Base-by-base conservation (phyloP, 805 yeast species). In the Lipomyces chichibuensis region DNA sequence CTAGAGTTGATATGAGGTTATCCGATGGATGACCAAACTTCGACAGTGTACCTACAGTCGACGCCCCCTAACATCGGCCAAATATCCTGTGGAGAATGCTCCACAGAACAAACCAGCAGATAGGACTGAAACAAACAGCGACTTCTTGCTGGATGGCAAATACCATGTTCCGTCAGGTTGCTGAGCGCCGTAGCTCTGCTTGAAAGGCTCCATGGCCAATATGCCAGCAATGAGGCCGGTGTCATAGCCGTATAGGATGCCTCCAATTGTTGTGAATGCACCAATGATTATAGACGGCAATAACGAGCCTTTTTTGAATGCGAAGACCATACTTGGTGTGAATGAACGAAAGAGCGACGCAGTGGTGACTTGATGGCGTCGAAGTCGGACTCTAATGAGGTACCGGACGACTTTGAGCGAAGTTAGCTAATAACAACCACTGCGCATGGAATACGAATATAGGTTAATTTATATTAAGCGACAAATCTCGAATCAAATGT, bases 201-300 rank as follows among this genome's bases (percentile, higher is more conserved):
- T 66, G 60, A 63, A 66, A 0, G 57, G 51, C 29, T 59, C n/a
- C n/a, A n/a, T n/a, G n/a, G n/a, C n/a, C n/a, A n/a, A n/a, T n/a
- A n/a, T n/a, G n/a, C n/a, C 91, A 75, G 91, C 91, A 61, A 91
- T 88, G 58, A 91, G 79, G 0, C 97, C 97, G 0, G 97, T 92
- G 77, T 92, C 97, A 75, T 90, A 92, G 1, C 97, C 97, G 75
- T 89, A 92, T 54, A 92, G 80, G 75, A 92, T 90, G 0, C 97
- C 97, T 33, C 97, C 97, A n/a, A 90, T 84, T 14, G 97, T 96
- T 11, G 95, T 94, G 67, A 91, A 87, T 27, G 85, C 75, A 66
- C 96, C 97, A 3, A 92, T 93, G 8, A 84, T 79, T 43, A 90
- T 77, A 2, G 96, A 91, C 2, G 71, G 71, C 35, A 55, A 43